Conservation (phyloP, 768 basidiomycete genomes). For the Mycena filopes region DNA sequence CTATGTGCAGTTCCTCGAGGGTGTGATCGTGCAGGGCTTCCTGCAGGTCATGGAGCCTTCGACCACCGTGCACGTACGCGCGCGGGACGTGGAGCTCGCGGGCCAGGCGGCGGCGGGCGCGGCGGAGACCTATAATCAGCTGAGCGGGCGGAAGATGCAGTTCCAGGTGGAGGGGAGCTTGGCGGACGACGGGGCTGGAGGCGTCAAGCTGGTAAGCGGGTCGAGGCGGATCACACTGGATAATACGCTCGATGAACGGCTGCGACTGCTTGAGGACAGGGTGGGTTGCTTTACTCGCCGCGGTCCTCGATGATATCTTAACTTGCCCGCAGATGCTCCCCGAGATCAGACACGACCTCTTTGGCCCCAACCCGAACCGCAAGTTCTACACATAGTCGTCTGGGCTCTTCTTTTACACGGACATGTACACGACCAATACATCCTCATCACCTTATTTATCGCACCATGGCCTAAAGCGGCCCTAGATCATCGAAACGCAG, state of each 20-base stretch:
- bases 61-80: constrained; percentile 73
- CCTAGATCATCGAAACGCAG: too few species aligned
- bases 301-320: neutral
- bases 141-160: constrained; percentile 76
- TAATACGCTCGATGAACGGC: constrained; percentile 93
- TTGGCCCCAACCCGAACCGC: constrained; percentile 90
- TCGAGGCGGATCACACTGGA: constrained; percentile 86
- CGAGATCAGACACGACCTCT: constrained; percentile 89
- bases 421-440: constrained; percentile 7
- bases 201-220: constrained; percentile 80
- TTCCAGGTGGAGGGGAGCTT: constrained; percentile 71
- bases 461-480: too few species aligned
- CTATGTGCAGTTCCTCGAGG: constrained; percentile 86
- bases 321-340: constrained; percentile 84
- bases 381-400: constrained; percentile 81
- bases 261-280: constrained; percentile 89
- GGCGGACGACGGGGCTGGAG: constrained; percentile 82
- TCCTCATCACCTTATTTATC: too few species aligned
- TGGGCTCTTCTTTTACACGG: constrained; percentile 3
- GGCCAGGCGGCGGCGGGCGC: constrained; percentile 76
- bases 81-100: constrained; percentile 70
- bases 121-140: constrained; percentile 72
- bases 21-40: constrained; percentile 86
- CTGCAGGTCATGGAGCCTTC: constrained; percentile 83
- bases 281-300: constrained; percentile 51